A percentile compares a stretch with the other conserved stretches of the same genome.
Evolutionary conservation across 1,139 yeast genomes (phyloP).

Genomic region (Protomyces gravidus): DNA sequence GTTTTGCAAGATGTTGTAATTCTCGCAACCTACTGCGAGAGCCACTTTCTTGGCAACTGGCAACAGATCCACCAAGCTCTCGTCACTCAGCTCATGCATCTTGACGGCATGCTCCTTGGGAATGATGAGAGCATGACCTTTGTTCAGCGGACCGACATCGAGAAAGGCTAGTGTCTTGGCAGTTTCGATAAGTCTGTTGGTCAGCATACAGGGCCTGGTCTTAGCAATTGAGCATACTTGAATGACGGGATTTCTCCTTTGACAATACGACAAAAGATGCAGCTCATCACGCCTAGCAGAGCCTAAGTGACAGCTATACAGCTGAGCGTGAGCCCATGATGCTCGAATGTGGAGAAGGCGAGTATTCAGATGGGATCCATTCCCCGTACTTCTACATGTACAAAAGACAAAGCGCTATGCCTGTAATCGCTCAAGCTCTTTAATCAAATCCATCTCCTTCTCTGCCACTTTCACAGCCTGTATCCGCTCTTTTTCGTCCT

Average conservation of each 20-base stretch:
- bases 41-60: slow-evolving; percentile 86
- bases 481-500: background rate
- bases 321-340: too few species aligned
- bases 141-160: slow-evolving; percentile 86
- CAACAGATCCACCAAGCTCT: slow-evolving; percentile 71
- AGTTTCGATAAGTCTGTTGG: slow-evolving; percentile 76
- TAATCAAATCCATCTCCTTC: background rate
- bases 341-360: background rate
- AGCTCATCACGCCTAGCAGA: too few species aligned
- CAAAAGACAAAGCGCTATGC: background rate
- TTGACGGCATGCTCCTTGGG: slow-evolving; percentile 84
- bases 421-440: background rate
- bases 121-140: slow-evolving; percentile 80
- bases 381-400: too few species aligned
- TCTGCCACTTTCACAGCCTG: background rate
- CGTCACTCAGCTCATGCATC: slow-evolving; percentile 88
- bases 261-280: slow-evolving; percentile 88
- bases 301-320: too few species aligned
- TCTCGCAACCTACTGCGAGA: slow-evolving; percentile 62
- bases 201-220: background rate
- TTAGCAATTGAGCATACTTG: background rate
- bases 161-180: slow-evolving; percentile 65
- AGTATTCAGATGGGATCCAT: background rate
- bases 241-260: slow-evolving; percentile 50
- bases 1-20: slow-evolving; percentile 70